These are phyloP conservation scores for Incumbomyces delicatus DNA, from an alignment of 2,329 filamentous ascomycete genomes.

Conservation along the genomic window DNA sequence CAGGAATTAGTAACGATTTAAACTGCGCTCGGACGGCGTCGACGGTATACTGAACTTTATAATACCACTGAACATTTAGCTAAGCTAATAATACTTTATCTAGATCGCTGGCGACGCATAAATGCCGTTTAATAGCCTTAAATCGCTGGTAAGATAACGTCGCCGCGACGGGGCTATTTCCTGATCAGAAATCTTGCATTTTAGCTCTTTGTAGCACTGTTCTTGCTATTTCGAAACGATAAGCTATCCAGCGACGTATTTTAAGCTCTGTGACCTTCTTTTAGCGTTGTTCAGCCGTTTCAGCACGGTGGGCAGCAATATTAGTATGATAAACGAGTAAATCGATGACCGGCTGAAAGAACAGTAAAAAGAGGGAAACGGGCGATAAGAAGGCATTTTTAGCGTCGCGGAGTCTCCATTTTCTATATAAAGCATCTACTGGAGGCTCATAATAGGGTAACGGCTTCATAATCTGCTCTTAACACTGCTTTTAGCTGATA, in stretches of 20 bases:
- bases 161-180: background rate
- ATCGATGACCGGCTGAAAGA: background rate
- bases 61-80: background rate
- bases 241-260: background rate
- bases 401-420: background rate
- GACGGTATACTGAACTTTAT: background rate
- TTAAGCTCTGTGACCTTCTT: background rate
- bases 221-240: background rate
- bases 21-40: background rate
- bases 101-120: background rate
- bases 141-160: background rate
- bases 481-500: background rate
- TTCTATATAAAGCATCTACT: background rate
- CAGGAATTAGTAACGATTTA: background rate
- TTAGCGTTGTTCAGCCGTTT: background rate
- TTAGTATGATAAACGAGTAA: background rate
- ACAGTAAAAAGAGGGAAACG: background rate
- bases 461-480: background rate
- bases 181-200: background rate
- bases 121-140: background rate
- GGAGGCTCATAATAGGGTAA: background rate
- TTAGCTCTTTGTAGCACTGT: too few species aligned
- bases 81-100: background rate
- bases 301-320: background rate
- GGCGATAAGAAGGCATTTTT: background rate